These are phyloP conservation scores for Plasmodium sp. DNA, from an alignment of 169 alveolate genomes.

Conservation along the genomic window DNA sequence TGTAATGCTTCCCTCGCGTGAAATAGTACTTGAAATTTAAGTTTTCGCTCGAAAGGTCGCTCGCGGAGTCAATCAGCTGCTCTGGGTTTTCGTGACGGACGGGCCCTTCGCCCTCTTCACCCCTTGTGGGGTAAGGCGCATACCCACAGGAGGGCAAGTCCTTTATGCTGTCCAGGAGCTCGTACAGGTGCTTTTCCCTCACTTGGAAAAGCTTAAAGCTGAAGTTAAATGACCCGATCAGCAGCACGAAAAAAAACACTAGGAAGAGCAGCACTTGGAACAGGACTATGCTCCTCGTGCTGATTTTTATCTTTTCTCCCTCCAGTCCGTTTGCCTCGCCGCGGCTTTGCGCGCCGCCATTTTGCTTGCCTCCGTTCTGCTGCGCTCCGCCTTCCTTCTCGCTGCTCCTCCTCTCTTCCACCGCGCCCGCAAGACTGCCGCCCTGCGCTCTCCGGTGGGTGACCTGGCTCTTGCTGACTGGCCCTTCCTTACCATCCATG, in stretches of 20 bases:
- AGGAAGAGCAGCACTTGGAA: constrained; percentile 50
- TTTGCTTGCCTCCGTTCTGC: neutral
- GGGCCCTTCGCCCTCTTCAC: neutral
- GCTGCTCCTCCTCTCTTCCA: neutral
- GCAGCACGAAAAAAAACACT: constrained; percentile 47
- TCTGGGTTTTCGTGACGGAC: neutral
- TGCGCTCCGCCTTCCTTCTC: neutral
- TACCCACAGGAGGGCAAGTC: constrained; percentile 5
- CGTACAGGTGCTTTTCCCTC: constrained; percentile 68
- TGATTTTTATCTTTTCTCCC: constrained; percentile 4
- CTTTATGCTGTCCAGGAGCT: constrained; percentile 20
- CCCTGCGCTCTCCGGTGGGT: neutral
- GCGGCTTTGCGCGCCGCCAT: neutral
- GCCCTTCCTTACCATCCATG: constrained; percentile 49
- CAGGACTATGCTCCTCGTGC: constrained; percentile 27
- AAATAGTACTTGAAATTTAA: constrained; percentile 63
- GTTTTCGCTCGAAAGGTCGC: neutral
- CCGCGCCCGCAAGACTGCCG: neutral
- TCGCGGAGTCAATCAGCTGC: constrained; percentile 1
- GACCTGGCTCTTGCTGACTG: neutral
- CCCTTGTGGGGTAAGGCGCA: neutral
- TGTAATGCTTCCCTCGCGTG: constrained; percentile 53
- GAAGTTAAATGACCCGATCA: constrained; percentile 74
- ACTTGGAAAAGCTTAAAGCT: constrained; percentile 66
- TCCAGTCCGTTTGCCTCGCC: neutral